Evolutionary conservation across 192 early-diverging fungal genomes (phyloP), one percentile per base, ranked within the genome.

Genomic region (Podila verticillata): DNA sequence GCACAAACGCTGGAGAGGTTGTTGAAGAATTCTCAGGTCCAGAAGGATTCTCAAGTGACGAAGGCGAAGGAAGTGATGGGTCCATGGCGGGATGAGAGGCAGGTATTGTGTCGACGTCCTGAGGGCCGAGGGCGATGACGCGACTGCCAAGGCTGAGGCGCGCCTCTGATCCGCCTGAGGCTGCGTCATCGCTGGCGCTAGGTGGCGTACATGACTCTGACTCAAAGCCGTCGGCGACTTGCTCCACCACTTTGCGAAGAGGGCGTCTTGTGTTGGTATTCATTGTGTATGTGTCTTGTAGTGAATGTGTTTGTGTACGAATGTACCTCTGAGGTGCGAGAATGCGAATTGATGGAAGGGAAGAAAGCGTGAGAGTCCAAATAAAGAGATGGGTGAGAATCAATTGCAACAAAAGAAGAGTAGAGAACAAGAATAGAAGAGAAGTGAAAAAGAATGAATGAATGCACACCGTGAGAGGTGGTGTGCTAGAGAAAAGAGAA

Each of bases 1-100:
- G 66, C 30, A 79, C 75, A 44, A 70, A 56, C 32, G 63, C 54
- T 22, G 35, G 19, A 2, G 29, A 36, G 12, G 22, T 10, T 48
- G 58, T 34, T 49, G 19, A 34, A 24, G 35, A 7, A 15, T 26
- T 32, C 35, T 17, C 20, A n/a, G 32, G 32, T 7, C 17, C 32
- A 17, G 32, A 15, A 35, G 32, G 6, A 35, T 12, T 32, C n/a
- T 29, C 32, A 13, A 32, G 61, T 44, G 39, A 44, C 13, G 39
- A 44, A 0, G 39, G 39, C 10, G 39, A 44, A 44, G 39, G n/a
- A n/a, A n/a, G 39, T 36, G 29, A n/a, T 3, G 61, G 17, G 19
- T 34, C 20, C 15, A 19, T 2, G 22, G 30, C 31, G 30, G 10
- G 15, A 9, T 32, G 15, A 8, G 58, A 59, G 9, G 28, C 58